Evolutionary conservation across 2,329 filamentous ascomycete genomes (phyloP).

Genomic region (Ophiosphaerella narmari): DNA sequence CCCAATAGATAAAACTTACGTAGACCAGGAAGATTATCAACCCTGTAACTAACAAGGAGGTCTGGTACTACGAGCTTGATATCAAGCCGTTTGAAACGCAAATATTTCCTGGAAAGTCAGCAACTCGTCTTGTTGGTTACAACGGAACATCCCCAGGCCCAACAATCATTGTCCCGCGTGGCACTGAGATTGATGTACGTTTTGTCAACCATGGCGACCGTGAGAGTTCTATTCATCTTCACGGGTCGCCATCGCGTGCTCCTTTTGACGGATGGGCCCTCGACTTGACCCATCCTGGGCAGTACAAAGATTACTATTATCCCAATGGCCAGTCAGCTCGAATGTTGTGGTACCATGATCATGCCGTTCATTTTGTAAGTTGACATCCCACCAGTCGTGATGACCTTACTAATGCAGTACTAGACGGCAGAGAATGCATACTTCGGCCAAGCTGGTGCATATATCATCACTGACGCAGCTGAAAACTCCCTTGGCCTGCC

Average conservation of each 20-base stretch:
- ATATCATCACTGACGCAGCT: slow-evolving; percentile 58
- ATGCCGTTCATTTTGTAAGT: slow-evolving; percentile 38
- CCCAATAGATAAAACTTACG: neutral
- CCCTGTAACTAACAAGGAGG: slow-evolving; percentile 38
- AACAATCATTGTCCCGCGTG: slow-evolving; percentile 55
- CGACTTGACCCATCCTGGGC: slow-evolving; percentile 54
- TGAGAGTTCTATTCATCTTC: slow-evolving; percentile 58
- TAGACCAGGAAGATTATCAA: slow-evolving; percentile 20
- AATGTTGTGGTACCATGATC: slow-evolving; percentile 62
- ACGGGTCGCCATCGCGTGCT: slow-evolving; percentile 55
- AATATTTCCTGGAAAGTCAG: slow-evolving; percentile 48
- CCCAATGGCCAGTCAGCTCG: slow-evolving; percentile 59
- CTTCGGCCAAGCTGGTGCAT: slow-evolving; percentile 61
- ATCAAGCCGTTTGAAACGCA: slow-evolving; percentile 50
- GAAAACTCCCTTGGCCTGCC: slow-evolving; percentile 59
- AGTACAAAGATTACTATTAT: slow-evolving; percentile 66
- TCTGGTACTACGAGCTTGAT: slow-evolving; percentile 54
- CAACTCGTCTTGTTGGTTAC: slow-evolving; percentile 54
- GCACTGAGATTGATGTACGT: slow-evolving; percentile 58
- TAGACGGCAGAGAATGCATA: slow-evolving; percentile 61
- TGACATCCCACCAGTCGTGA: slow-evolving; percentile 22
- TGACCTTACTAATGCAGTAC: slow-evolving; percentile 17
- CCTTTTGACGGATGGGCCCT: slow-evolving; percentile 60
- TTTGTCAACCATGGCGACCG: slow-evolving; percentile 57
- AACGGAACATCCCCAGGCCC: slow-evolving; percentile 61